A percentile compares a stretch with the other conserved stretches of the same genome.
phyloP scores from a whole-genome alignment of 352 stramenopile genomes.

The Phytophthora vignae region DNA sequence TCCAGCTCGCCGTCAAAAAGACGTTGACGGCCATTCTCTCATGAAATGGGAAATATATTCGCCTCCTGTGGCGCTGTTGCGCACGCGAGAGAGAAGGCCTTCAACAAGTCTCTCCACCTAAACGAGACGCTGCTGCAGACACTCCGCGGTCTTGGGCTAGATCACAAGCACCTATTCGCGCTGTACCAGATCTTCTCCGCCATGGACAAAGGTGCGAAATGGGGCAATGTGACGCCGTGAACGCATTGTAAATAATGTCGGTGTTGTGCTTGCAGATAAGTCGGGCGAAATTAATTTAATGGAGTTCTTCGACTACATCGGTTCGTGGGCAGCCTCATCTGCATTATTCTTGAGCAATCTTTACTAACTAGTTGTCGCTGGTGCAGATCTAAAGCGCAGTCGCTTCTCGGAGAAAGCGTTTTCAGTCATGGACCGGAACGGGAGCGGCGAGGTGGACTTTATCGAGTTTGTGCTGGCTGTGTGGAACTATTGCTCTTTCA shows the following conservation, averaged over 20 bases:
- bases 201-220: slow-evolving; percentile 56
- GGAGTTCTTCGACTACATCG: slow-evolving; percentile 79
- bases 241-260: not conserved
- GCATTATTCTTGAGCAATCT: not conserved
- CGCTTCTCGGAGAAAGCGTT: slow-evolving; percentile 80
- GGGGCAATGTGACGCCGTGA: not conserved
- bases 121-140: slow-evolving; percentile 50
- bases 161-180: slow-evolving; percentile 54
- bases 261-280: slow-evolving; percentile 43
- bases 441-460: slow-evolving; percentile 75
- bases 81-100: slow-evolving; percentile 35
- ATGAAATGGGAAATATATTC: slow-evolving; percentile 40
- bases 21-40: slow-evolving; percentile 10
- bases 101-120: slow-evolving; percentile 38
- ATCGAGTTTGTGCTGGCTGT: slow-evolving; percentile 80
- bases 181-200: slow-evolving; percentile 63
- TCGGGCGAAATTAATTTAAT: slow-evolving; percentile 71
- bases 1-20: not conserved
- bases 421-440: slow-evolving; percentile 73
- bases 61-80: slow-evolving; percentile 8
- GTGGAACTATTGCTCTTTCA: slow-evolving; percentile 87
- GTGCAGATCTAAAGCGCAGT: slow-evolving; percentile 57
- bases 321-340: slow-evolving; percentile 26
- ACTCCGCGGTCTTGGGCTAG: slow-evolving; percentile 51
- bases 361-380: not conserved